Evolutionary conservation across 768 basidiomycete genomes (phyloP).

Genomic region (Fomitopsis serialis): DNA sequence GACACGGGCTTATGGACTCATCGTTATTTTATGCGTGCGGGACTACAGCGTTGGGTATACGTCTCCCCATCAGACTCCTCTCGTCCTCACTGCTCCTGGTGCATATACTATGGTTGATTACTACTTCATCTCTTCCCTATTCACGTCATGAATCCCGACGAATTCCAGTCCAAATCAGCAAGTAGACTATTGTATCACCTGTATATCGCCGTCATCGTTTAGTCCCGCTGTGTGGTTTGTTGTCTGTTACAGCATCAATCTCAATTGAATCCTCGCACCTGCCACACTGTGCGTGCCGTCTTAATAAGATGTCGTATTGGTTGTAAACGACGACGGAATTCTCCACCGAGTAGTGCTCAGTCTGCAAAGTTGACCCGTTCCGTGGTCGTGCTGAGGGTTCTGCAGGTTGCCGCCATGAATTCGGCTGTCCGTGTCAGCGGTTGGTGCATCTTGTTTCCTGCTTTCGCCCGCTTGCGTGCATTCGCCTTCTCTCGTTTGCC

Average conservation of each 20-base stretch:
- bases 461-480: background rate
- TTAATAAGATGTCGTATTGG: background rate
- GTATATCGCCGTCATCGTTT: background rate
- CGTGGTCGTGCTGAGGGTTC: no score
- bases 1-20: slow-evolving; percentile 1
- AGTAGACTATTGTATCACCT: slow-evolving; percentile 1
- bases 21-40: background rate
- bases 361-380: slow-evolving; percentile 1
- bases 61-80: background rate
- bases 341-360: background rate
- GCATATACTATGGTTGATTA: background rate
- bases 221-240: background rate
- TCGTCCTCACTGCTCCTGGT: background rate
- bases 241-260: background rate
- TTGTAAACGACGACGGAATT: background rate
- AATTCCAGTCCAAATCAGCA: background rate
- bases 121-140: background rate
- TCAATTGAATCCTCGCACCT: background rate
- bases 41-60: background rate
- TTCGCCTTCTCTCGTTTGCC: slow-evolving; percentile 3
- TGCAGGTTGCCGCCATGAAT: no score
- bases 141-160: background rate
- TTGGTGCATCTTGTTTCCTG: background rate
- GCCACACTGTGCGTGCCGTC: background rate
- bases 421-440: background rate